Evolutionary conservation across 2,329 filamentous ascomycete species (phyloP), one percentile per base, ranked within the genome.

Genomic region (Didymella pinodella): DNA sequence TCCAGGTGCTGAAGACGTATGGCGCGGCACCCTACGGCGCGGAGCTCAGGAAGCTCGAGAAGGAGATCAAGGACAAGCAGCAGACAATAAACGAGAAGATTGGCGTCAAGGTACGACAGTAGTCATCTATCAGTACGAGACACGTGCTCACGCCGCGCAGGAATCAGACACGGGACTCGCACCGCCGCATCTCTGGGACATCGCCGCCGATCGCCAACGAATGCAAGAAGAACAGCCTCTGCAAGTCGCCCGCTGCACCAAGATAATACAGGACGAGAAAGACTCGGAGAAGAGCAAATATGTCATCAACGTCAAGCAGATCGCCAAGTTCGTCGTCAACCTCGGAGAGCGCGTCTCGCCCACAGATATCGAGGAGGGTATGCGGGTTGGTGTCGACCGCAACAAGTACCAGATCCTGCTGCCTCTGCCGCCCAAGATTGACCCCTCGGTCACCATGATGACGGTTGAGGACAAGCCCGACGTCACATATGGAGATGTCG

Each of bases 231-330:
- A 99, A 81, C 95, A 99, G 75, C 95, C 95, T 43, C 86, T 98
- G 70, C 95, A 99, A 81, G 95, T 99, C 65, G 95, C 95, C 66
- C 87, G 95, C 75, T 99, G 95, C 85, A 99, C 95, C 60, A 99
- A 99, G 85, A 99, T 99, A 78, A 99, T 99, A 70, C 89, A 93
- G 62, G 94, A 98, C 75, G 93, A 97, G 77, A 94, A 95, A 80
- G 93, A 98, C 77, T 85, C 92, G 61, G 91, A 96, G 64, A 99
- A 99, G 87, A 96, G 91, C 87, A 99, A 98, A 88, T 99, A 99
- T 83, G 93, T 99, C 73, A 99, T 99, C 86, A 99, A 99, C 81
- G 94, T 99, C 70, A 99, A 99, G 85, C 95, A 99, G 80, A 99
- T 99, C 73, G 95, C 95, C 74, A 99, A 99, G 82, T 99, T 99